These are phyloP conservation scores for Yamadazyma oceani DNA, from an alignment of 1,139 yeast species.

Conservation along the genomic window DNA sequence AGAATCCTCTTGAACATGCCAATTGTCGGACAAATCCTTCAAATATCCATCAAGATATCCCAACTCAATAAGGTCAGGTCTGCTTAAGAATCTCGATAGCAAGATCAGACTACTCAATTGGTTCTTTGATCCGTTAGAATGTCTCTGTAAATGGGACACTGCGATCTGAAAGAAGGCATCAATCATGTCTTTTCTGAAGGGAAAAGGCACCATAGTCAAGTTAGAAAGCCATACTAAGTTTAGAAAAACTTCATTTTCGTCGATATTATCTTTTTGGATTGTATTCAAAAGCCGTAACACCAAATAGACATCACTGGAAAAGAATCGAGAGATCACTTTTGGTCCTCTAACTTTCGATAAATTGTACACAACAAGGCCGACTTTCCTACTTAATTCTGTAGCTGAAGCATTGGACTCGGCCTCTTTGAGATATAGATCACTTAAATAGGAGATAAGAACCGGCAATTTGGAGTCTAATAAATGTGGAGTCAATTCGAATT, in stretches of 20 bases:
- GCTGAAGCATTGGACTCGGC: neutral
- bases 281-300: slow-evolving; percentile 37
- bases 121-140: slow-evolving; percentile 29
- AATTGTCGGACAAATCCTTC: slow-evolving; percentile 9
- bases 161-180: slow-evolving; percentile 35
- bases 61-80: slow-evolving; percentile 27
- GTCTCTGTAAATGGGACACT: slow-evolving; percentile 22
- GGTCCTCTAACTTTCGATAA: slow-evolving; percentile 67
- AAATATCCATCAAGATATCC: slow-evolving; percentile 24
- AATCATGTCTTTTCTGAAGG: slow-evolving; percentile 41
- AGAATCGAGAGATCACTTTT: slow-evolving; percentile 56
- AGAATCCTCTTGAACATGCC: slow-evolving; percentile 18
- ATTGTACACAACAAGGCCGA: slow-evolving; percentile 48
- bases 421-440: slow-evolving; percentile 25
- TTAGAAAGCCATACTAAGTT: slow-evolving; percentile 74
- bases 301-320: slow-evolving; percentile 59
- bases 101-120: slow-evolving; percentile 37
- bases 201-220: slow-evolving; percentile 70
- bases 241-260: slow-evolving; percentile 60
- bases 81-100: slow-evolving; percentile 34
- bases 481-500: slow-evolving; percentile 59
- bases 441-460: slow-evolving; percentile 28
- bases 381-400: slow-evolving; percentile 5
- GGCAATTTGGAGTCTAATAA: slow-evolving; percentile 45
- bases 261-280: slow-evolving; percentile 11